These are phyloP conservation scores for Onygenales sp. DNA, from an alignment of 2,329 filamentous ascomycete species.

Conservation along the genomic window DNA sequence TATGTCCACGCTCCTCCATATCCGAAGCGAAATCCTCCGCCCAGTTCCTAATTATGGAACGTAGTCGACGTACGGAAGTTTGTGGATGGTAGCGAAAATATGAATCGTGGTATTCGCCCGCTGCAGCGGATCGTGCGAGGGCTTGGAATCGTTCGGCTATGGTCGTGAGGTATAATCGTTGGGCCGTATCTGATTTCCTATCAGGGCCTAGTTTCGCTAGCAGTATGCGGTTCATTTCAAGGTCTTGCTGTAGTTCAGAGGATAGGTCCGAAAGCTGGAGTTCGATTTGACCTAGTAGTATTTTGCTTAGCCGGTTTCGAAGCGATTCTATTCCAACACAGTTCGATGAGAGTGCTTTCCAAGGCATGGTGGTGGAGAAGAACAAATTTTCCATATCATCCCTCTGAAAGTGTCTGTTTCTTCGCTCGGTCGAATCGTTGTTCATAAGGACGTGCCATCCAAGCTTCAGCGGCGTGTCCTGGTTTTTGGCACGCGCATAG, in stretches of 20 bases:
- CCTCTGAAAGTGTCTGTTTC: constrained; percentile 16
- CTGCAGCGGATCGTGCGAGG: constrained; percentile 15
- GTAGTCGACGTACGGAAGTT: constrained; percentile 12
- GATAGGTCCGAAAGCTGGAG: constrained; percentile 27
- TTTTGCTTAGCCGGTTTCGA: constrained; percentile 21
- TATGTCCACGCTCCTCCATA: constrained; percentile 15
- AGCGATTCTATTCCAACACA: constrained; percentile 23
- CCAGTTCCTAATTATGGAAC: constrained; percentile 14
- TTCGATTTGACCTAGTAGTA: constrained; percentile 25
- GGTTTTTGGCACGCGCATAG: constrained; percentile 30
- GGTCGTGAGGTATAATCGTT: constrained; percentile 12
- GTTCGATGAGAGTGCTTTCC: constrained; percentile 15
- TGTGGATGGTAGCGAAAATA: constrained; percentile 14
- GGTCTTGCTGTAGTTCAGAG: constrained; percentile 23
- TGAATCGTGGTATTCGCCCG: constrained; percentile 16
- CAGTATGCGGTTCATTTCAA: constrained; percentile 22
- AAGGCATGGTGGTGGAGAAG: constrained; percentile 21
- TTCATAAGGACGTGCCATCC: constrained; percentile 44
- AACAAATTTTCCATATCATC: constrained; percentile 25
- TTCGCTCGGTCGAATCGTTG: constrained; percentile 28
- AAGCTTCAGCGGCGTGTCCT: constrained; percentile 32
- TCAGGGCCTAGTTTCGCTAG: constrained; percentile 18
- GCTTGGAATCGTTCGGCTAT: constrained; percentile 14
- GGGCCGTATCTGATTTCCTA: constrained; percentile 13
- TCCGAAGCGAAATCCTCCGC: constrained; percentile 14